These are phyloP conservation scores for Ascocoryne sarcoides DNA, from an alignment of 2,329 filamentous ascomycete species.

Conservation along the genomic window DNA sequence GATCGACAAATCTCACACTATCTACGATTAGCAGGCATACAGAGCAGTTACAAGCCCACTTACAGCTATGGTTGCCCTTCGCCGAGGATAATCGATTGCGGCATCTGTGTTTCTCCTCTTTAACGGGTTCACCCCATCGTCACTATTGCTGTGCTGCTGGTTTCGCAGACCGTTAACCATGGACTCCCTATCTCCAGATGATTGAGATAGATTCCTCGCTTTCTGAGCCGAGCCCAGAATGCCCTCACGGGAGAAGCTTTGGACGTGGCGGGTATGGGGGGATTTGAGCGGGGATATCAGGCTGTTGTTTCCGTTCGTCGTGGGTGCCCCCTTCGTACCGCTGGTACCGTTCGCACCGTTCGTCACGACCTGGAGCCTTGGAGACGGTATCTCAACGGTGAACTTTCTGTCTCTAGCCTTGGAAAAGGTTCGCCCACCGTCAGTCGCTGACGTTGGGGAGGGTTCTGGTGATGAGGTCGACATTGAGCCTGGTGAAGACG, in stretches of 20 bases:
- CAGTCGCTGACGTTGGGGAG: conserved; percentile 23
- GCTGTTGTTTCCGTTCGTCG: conserved; percentile 14
- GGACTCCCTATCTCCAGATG: conserved; percentile 37
- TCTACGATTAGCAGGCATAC: conserved; percentile 10
- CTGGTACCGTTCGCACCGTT: conserved; percentile 15
- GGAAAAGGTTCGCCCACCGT: conserved; percentile 21
- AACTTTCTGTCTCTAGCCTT: conserved; percentile 27
- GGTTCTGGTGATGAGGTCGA: conserved; percentile 25
- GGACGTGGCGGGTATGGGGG: conserved; percentile 37
- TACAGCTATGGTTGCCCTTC: conserved; percentile 59
- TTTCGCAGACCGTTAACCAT: conserved; percentile 35
- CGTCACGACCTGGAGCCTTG: conserved; percentile 20
- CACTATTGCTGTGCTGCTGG: conserved; percentile 31
- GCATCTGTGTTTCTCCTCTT: conserved; percentile 55
- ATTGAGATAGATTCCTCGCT: conserved; percentile 46
- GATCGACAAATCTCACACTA: conserved; percentile 77
- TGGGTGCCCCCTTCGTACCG: conserved; percentile 18
- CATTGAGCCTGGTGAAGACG: conserved; percentile 17
- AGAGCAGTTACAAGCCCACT: conserved; percentile 25
- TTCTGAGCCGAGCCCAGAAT: conserved; percentile 46
- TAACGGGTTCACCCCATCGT: conserved; percentile 49
- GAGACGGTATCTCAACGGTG: conserved; percentile 22
- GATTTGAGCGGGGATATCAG: conserved; percentile 38
- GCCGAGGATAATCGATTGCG: conserved; percentile 53
- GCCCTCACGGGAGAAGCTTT: conserved; percentile 45